Conservation (phyloP, 192 early-diverging fungal species). For the Mortierella antarctica region DNA sequence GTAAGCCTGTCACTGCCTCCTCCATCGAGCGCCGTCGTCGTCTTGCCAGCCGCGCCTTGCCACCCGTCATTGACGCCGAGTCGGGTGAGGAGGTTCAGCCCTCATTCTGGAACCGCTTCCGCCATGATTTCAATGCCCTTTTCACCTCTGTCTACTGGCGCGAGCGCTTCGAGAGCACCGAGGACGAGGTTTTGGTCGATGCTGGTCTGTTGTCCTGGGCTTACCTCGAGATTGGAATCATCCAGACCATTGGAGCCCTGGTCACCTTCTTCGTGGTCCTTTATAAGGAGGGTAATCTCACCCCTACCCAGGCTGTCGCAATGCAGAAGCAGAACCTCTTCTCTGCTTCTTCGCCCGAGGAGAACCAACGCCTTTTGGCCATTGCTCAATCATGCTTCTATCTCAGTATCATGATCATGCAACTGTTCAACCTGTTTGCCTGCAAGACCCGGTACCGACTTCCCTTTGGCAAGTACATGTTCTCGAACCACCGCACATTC, state of each 20-base stretch:
- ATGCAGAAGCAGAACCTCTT: conserved; percentile 68
- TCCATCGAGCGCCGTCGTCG: conserved; percentile 79
- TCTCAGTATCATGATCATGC: conserved; percentile 83
- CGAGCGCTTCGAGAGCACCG: conserved; percentile 71
- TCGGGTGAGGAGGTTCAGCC: conserved; percentile 60
- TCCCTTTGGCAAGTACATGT: conserved; percentile 86
- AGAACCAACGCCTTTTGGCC: conserved; percentile 75
- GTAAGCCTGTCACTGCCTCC: conserved; percentile 85
- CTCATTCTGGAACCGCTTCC: conserved; percentile 32
- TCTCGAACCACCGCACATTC: conserved; percentile 81
- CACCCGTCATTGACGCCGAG: conserved; percentile 59
- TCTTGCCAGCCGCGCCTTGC: conserved; percentile 58
- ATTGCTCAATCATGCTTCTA: conserved; percentile 86
- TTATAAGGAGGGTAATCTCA: conserved; percentile 69
- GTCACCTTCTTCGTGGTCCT: conserved; percentile 85
- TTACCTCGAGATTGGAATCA: conserved; percentile 87
- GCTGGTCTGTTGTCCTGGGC: conserved; percentile 81
- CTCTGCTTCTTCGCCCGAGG: conserved; percentile 28
- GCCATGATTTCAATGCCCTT: conserved; percentile 49
- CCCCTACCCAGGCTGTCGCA: conserved; percentile 66
- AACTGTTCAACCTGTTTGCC: conserved; percentile 95
- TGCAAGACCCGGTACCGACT: conserved; percentile 84
- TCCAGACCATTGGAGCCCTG: conserved; percentile 79
- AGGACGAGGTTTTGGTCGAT: conserved; percentile 92
- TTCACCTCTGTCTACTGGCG: conserved; percentile 71